These are phyloP conservation scores for Arthonia radiata DNA, from an alignment of 495 filamentous ascomycete species.

Conservation along the genomic window DNA sequence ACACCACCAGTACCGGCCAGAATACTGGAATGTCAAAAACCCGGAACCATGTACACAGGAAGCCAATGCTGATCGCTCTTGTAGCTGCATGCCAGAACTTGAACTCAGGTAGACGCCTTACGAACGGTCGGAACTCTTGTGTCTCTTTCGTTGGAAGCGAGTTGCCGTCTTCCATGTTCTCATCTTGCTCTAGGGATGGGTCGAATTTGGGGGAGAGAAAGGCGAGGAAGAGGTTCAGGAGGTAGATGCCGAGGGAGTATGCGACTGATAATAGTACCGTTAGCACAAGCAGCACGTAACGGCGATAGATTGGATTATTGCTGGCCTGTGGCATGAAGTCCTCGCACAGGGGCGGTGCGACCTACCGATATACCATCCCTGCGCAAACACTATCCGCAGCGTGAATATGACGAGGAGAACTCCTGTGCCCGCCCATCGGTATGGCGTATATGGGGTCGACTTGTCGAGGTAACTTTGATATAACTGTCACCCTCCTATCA, in stretches of 20 bases:
- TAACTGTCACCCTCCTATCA: constrained; percentile 28
- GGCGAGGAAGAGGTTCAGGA: constrained; percentile 96
- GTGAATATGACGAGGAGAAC: constrained; percentile 59
- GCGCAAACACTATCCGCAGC: constrained; percentile 63
- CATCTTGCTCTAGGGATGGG: constrained; percentile 83
- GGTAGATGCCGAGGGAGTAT: constrained; percentile 96
- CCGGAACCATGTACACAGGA: constrained; percentile 74
- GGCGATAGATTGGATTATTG: no score
- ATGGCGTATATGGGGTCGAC: constrained; percentile 61
- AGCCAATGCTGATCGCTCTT: constrained; percentile 59
- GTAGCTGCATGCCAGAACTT: constrained; percentile 98
- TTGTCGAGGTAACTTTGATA: constrained; percentile 91
- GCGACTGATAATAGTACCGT: constrained; percentile 42
- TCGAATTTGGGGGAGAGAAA: constrained; percentile 98
- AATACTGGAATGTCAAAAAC: constrained; percentile 94
- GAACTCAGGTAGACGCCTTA: constrained; percentile 87
- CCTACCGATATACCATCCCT: constrained; percentile 97
- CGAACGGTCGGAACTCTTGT: constrained; percentile 93
- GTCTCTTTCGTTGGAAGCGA: constrained; percentile 78
- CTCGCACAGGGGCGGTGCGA: no score
- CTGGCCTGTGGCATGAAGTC: no score
- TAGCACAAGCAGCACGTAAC: no score
- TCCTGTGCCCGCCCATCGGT: constrained; percentile 69
- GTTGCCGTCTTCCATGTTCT: constrained; percentile 82
- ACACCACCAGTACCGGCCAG: constrained; percentile 94